phyloP scores from a whole-genome alignment of 1,284 basidiomycete species.

The Trichosporon sp. region DNA sequence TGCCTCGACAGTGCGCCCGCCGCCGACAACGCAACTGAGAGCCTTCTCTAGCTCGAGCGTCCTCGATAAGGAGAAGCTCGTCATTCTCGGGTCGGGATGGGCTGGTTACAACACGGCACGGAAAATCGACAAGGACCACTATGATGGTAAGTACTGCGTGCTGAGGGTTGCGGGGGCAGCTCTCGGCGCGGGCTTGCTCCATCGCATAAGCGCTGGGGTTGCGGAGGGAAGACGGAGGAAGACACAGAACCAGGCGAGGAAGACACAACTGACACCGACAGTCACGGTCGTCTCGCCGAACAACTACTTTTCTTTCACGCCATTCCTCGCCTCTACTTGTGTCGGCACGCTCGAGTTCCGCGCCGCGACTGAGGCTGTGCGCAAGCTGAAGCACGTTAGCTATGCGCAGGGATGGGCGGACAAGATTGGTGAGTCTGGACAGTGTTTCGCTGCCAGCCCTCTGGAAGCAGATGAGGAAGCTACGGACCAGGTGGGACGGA shows the following conservation, averaged over 20 bases:
- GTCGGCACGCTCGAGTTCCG: slow-evolving; percentile 82
- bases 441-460: no score
- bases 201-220: no score
- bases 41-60: background rate
- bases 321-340: slow-evolving; percentile 71
- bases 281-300: slow-evolving; percentile 73
- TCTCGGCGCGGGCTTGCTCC: no score
- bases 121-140: slow-evolving; percentile 48
- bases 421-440: slow-evolving; percentile 41
- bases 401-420: slow-evolving; percentile 58
- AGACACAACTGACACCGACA: slow-evolving; percentile 36
- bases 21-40: no score
- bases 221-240: background rate
- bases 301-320: slow-evolving; percentile 82
- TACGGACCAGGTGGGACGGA: background rate
- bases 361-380: slow-evolving; percentile 76
- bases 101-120: slow-evolving; percentile 71
- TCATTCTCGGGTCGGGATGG: slow-evolving; percentile 85
- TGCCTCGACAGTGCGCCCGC: no score
- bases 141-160: slow-evolving; percentile 38
- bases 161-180: background rate
- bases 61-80: slow-evolving; percentile 53
- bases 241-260: background rate
- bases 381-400: slow-evolving; percentile 48
- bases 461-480: no score